Conservation (phyloP, 352 stramenopile genomes). For the Pythium oligandrum region DNA sequence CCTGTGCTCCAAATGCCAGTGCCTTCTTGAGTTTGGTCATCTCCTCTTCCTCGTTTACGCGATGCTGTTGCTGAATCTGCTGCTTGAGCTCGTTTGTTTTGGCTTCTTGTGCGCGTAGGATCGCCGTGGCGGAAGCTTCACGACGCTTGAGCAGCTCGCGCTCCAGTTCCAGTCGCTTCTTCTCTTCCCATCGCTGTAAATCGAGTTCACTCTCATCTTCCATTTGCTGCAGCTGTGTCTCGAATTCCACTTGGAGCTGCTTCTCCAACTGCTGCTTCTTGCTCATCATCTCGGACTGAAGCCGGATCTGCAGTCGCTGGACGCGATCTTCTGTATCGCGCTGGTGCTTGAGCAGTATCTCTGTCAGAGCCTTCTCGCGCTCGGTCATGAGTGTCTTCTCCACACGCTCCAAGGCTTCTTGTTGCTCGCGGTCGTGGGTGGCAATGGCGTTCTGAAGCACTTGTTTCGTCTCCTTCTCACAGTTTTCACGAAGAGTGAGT, state of each 20-base stretch:
- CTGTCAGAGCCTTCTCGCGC: conserved; percentile 26
- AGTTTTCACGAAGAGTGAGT: conserved; percentile 38
- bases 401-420: conserved; percentile 22
- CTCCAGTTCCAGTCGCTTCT: conserved; percentile 41
- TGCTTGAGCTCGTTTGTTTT: conserved; percentile 35
- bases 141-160: conserved; percentile 35
- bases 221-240: conserved; percentile 22
- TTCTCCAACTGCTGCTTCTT: conserved; percentile 26
- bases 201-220: conserved; percentile 24
- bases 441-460: conserved; percentile 21
- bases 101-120: conserved; percentile 41
- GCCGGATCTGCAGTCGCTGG: conserved; percentile 27
- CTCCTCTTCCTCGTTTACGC: conserved; percentile 34
- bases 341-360: conserved; percentile 31
- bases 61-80: conserved; percentile 32
- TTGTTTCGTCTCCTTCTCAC: conserved; percentile 46
- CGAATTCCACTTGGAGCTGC: conserved; percentile 34
- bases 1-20: conserved; percentile 51
- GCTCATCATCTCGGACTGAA: conserved; percentile 31
- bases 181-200: conserved; percentile 32
- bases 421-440: conserved; percentile 35
- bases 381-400: conserved; percentile 25
- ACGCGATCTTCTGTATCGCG: conserved; percentile 31
- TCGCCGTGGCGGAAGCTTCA: conserved; percentile 25
- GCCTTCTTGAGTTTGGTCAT: conserved; percentile 57